Evolutionary conservation across 176 grass and related monocot genomes (phyloP).

Genomic region (Avena eriantha): DNA sequence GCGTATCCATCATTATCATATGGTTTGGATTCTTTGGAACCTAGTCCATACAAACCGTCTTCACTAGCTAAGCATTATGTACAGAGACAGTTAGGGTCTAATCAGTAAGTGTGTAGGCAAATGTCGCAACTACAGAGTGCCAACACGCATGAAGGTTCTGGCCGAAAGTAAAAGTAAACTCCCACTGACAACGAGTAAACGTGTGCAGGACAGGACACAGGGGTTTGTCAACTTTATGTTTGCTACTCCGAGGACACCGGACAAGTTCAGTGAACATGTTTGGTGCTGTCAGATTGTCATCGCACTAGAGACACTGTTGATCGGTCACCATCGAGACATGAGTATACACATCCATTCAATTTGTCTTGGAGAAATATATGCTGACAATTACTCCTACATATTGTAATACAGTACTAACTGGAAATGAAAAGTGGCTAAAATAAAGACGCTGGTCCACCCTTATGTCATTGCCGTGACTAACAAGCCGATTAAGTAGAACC

Average conservation of each 20-base stretch:
- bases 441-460: not conserved
- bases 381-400: not conserved
- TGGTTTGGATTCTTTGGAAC: conserved; percentile 9
- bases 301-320: not conserved
- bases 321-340: not conserved
- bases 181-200: not conserved
- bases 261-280: not conserved
- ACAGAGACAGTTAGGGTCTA: not conserved
- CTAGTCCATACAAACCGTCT: conserved; percentile 8
- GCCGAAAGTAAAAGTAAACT: not conserved
- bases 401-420: not conserved
- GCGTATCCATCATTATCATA: not conserved
- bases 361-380: not conserved
- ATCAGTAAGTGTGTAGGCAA: not conserved
- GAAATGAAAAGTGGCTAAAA: not conserved
- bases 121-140: conserved; percentile 1
- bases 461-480: not conserved
- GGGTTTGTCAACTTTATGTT: no score
- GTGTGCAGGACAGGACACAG: no score
- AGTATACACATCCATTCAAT: not conserved
- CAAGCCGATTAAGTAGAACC: not conserved
- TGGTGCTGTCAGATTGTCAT: not conserved
- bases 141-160: not conserved
- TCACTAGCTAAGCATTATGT: conserved; percentile 9
- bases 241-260: not conserved